Percentiles rank a stretch among this genome's conserved stretches.
Evolutionary conservation across 2,329 filamentous ascomycete species (phyloP).

Genomic region (Alternaria arborescens): DNA sequence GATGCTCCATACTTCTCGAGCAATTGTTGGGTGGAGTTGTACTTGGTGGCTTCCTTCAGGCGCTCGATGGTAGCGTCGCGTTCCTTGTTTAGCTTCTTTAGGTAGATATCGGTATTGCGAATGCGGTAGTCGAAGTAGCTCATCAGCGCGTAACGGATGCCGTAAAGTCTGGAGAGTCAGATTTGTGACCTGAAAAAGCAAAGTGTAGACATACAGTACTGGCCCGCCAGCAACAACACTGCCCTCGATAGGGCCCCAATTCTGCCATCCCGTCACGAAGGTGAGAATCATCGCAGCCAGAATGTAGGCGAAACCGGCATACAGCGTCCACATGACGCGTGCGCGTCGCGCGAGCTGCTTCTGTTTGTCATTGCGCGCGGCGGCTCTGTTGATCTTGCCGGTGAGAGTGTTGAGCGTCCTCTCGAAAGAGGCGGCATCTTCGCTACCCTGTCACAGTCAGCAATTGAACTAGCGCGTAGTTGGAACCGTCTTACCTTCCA

Average conservation of each 20-base stretch:
- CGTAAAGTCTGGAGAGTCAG: slow-evolving; percentile 74
- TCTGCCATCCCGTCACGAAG: slow-evolving; percentile 83
- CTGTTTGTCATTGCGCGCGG: slow-evolving; percentile 75
- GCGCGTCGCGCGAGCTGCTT: slow-evolving; percentile 77
- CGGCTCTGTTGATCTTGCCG: slow-evolving; percentile 79
- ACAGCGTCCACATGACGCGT: slow-evolving; percentile 88
- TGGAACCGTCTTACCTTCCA: slow-evolving; percentile 51
- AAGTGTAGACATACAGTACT: slow-evolving; percentile 66
- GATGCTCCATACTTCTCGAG: slow-evolving; percentile 90
- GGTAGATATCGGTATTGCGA: slow-evolving; percentile 69
- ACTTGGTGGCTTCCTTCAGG: slow-evolving; percentile 93
- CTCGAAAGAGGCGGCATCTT: slow-evolving; percentile 91
- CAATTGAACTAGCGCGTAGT: slow-evolving; percentile 1
- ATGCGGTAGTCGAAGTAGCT: slow-evolving; percentile 84
- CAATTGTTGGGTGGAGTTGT: slow-evolving; percentile 91
- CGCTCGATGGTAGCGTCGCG: slow-evolving; percentile 89
- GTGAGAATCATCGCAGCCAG: slow-evolving; percentile 82
- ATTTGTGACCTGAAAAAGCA: too few relatives aligned
- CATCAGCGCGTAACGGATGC: slow-evolving; percentile 71
- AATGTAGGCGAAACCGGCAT: slow-evolving; percentile 88
- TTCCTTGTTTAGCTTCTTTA: slow-evolving; percentile 80
- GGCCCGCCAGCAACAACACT: slow-evolving; percentile 80
- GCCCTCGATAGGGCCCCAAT: slow-evolving; percentile 80
- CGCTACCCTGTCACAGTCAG: slow-evolving; percentile 67
- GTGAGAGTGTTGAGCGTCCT: slow-evolving; percentile 85